phyloP scores from a whole-genome alignment of 257 asterid species.

The Gentiana dahurica region DNA sequence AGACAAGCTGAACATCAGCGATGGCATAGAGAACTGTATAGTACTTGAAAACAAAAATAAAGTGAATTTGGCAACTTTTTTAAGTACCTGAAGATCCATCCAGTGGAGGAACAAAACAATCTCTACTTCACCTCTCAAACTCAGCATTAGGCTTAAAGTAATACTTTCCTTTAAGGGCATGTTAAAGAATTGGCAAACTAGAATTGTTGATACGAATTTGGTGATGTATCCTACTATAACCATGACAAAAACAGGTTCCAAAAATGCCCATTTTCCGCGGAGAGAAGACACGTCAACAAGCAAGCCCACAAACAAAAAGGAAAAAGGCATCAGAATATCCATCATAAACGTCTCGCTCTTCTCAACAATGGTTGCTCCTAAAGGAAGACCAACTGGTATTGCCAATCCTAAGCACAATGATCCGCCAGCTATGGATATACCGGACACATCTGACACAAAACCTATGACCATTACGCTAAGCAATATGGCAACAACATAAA shows the following conservation, averaged over 20 bases:
- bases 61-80: background rate
- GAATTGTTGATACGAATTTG: conserved; percentile 31
- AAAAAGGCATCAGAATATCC: conserved; percentile 57
- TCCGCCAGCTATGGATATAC: conserved; percentile 63
- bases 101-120: conserved; percentile 54
- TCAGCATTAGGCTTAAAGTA: conserved; percentile 51
- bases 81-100: conserved; percentile 48
- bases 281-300: conserved; percentile 30
- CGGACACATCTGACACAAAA: conserved; percentile 45
- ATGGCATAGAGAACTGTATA: background rate
- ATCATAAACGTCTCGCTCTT: conserved; percentile 55
- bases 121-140: conserved; percentile 75
- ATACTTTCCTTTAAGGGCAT: conserved; percentile 54
- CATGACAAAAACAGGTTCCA: conserved; percentile 41
- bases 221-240: conserved; percentile 18
- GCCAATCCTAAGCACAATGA: conserved; percentile 87
- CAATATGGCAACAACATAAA: conserved; percentile 45
- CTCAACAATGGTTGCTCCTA: conserved; percentile 69
- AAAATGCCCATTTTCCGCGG: conserved; percentile 29
- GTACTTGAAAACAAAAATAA: background rate
- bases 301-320: conserved; percentile 47
- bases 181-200: conserved; percentile 27
- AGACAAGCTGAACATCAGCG: too few species aligned
- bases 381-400: conserved; percentile 82
- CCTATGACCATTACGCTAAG: conserved; percentile 51